Evolutionary conservation across 306 rosid species (phyloP).

Genomic region (Trifolium subterraneum): DNA sequence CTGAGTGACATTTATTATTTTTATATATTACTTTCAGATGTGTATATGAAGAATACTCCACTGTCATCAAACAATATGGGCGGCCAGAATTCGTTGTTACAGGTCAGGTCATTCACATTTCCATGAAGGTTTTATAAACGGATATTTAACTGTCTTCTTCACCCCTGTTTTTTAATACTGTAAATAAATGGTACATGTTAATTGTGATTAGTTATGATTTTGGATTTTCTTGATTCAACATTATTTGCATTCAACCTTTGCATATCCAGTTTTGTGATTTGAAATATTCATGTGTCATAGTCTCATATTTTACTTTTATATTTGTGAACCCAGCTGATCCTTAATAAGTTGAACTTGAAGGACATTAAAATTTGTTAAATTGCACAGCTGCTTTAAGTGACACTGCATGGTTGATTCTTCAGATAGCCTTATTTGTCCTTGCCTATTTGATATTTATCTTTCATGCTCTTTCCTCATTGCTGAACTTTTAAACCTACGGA

Average conservation of each 20-base stretch:
- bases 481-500: constrained; percentile 16
- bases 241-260: constrained; percentile 13
- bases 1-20: constrained; percentile 27
- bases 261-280: constrained; percentile 18
- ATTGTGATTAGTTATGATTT: constrained; percentile 21
- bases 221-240: constrained; percentile 29
- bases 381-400: constrained; percentile 21
- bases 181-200: constrained; percentile 13
- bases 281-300: constrained; percentile 18
- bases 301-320: neutral
- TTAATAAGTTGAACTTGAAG: constrained; percentile 26
- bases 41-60: constrained; percentile 70
- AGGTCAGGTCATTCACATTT: constrained; percentile 58
- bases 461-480: constrained; percentile 7
- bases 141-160: constrained; percentile 29
- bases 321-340: constrained; percentile 8
- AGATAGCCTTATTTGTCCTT: constrained; percentile 2
- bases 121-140: constrained; percentile 30
- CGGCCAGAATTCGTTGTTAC: constrained; percentile 68
- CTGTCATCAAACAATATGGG: constrained; percentile 64
- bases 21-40: constrained; percentile 51
- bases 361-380: constrained; percentile 22
- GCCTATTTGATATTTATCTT: constrained; percentile 31
- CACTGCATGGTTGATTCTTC: neutral
- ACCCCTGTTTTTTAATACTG: constrained; percentile 20